Evolutionary conservation across 805 yeast species (phyloP), one percentile per base, ranked within the genome.

Genomic region (Yamadazyma ubonensis): DNA sequence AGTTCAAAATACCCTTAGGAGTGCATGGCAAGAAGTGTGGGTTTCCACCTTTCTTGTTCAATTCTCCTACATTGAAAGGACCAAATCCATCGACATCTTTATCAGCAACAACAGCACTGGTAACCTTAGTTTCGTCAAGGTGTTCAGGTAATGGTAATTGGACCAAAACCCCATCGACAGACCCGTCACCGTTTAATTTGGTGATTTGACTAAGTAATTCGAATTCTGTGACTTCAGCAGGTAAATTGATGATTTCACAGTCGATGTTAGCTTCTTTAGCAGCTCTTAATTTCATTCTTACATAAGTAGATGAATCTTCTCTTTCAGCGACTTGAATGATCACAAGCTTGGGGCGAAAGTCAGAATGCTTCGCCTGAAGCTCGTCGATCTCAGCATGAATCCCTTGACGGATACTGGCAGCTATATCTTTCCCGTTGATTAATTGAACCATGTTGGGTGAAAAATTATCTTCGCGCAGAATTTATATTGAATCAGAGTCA

Each of bases 11-110:
- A 19, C 95, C 95, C 60, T 83, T 75, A 38, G 95, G 95, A 15
- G 95, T 86, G 59, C 95, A 86, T 28, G 95, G 95, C 53, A 82
- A 67, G 61, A 81, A 86, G 42, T 60, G 59, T 27, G 95, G 93
- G 16, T 69, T 54, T 29, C 91, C 93, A 44, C 80, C 82, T 57
- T 75, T 81, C 57, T 85, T 85, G 49, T 83, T 72, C 49, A 86
- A 69, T 55, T 84, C 90, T 42, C 93, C 93, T 29, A 82, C 80
- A 58, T 86, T 86, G 65, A 61, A 77, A 42, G 86, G 81, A 39
- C 86, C 86, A 53, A 86, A 84, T 1, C 95, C 95, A 59, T 86
- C 95, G 27, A 86, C 91, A 53, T 86, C 95, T 57, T 86, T 86
- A 37, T 71, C 70, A 27, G 79, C 76, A 22, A 69, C 59, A 16